Conservation (phyloP, 306 rosid genomes). For the Inga oerstediana region DNA sequence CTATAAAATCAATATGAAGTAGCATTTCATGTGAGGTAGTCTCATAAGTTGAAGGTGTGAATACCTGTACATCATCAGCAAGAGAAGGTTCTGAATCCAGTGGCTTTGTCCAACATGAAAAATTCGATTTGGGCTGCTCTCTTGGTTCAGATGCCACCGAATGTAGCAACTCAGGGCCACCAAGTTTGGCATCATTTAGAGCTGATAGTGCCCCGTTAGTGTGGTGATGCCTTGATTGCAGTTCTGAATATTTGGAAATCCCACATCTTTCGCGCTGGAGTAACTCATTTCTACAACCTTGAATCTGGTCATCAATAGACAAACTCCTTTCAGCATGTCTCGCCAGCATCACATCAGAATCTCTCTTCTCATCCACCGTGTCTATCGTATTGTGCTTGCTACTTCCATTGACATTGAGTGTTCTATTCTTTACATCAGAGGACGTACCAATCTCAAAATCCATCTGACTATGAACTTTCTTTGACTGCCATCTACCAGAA, state of each 20-base stretch:
- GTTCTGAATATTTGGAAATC: slow-evolving; percentile 46
- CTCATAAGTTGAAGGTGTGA: slow-evolving; percentile 21
- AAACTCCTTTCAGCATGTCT: slow-evolving; percentile 62
- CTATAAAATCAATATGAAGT: slow-evolving; percentile 17
- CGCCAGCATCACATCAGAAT: slow-evolving; percentile 55
- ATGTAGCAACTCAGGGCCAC: slow-evolving; percentile 53
- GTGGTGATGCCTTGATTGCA: slow-evolving; percentile 42
- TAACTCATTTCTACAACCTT: slow-evolving; percentile 61
- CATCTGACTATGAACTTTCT: slow-evolving; percentile 55
- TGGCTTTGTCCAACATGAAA: slow-evolving; percentile 71
- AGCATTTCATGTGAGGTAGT: background rate
- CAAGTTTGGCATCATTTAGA: slow-evolving; percentile 38
- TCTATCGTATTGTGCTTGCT: slow-evolving; percentile 44
- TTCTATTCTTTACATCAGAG: slow-evolving; percentile 48
- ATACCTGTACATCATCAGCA: slow-evolving; percentile 62
- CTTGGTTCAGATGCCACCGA: slow-evolving; percentile 46
- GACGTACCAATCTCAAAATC: slow-evolving; percentile 58
- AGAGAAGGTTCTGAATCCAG: slow-evolving; percentile 56
- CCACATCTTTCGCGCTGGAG: slow-evolving; percentile 50
- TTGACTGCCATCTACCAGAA: slow-evolving; percentile 93
- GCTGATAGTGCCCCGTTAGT: slow-evolving; percentile 44
- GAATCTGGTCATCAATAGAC: slow-evolving; percentile 45
- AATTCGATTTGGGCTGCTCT: slow-evolving; percentile 75
- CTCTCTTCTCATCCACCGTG: slow-evolving; percentile 47
- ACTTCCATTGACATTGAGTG: slow-evolving; percentile 44